Evolutionary conservation across 2,329 filamentous ascomycete genomes (phyloP).

Genomic region (Apiospora phragmitis): DNA sequence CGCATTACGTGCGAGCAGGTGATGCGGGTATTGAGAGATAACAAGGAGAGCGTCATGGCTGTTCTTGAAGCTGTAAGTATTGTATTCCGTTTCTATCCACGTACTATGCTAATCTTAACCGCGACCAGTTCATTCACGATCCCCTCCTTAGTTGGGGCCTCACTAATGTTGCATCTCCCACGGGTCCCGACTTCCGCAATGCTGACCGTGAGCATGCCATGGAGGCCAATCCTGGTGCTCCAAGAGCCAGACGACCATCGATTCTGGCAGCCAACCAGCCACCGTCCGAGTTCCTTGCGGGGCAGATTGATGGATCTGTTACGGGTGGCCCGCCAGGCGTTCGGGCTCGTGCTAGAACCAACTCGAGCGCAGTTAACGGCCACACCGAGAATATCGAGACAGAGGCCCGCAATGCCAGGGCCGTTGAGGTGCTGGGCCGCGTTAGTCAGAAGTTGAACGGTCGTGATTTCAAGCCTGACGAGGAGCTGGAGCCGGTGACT

Average conservation of each 20-base stretch:
- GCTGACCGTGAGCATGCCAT: slow-evolving; percentile 47
- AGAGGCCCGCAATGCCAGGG: slow-evolving; percentile 91
- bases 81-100: background rate
- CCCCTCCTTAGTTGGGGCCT: slow-evolving; percentile 98
- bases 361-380: slow-evolving; percentile 47
- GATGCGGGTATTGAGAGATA: slow-evolving; percentile 93
- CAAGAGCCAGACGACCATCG: slow-evolving; percentile 64
- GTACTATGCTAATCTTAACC: background rate
- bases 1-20: slow-evolving; percentile 97
- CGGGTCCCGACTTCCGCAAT: slow-evolving; percentile 65
- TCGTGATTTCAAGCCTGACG: slow-evolving; percentile 81
- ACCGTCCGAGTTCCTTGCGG: slow-evolving; percentile 58
- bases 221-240: slow-evolving; percentile 43
- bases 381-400: slow-evolving; percentile 41
- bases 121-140: slow-evolving; percentile 88
- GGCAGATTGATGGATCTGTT: slow-evolving; percentile 35
- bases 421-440: slow-evolving; percentile 84
- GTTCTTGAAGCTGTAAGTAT: slow-evolving; percentile 92
- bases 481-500: slow-evolving; percentile 80
- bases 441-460: slow-evolving; percentile 97
- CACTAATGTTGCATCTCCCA: slow-evolving; percentile 61
- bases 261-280: slow-evolving; percentile 66
- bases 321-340: slow-evolving; percentile 48
- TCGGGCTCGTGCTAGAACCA: slow-evolving; percentile 59
- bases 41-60: slow-evolving; percentile 98